Conservation (phyloP, 2,329 filamentous ascomycete genomes). For the Furcasterigmium furcatum region DNA sequence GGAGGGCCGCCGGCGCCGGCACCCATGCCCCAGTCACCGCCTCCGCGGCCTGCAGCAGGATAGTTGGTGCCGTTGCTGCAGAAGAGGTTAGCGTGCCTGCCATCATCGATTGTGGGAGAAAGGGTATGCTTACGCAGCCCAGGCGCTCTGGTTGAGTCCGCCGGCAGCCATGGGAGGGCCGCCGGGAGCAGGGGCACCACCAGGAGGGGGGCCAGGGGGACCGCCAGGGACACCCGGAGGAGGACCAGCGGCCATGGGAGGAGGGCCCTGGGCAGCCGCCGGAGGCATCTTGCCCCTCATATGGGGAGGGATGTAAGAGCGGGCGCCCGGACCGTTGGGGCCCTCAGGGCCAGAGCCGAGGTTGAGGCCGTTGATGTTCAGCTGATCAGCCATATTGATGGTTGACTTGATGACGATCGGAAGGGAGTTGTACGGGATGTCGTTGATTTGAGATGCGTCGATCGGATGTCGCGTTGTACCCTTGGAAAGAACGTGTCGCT, state of each 20-base stretch:
- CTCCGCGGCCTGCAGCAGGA: constrained; percentile 15
- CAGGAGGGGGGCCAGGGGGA: constrained; percentile 27
- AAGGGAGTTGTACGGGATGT: constrained; percentile 4
- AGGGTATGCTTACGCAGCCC: constrained; percentile 43
- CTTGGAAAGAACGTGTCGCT: constrained; percentile 22
- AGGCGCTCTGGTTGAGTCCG: constrained; percentile 49
- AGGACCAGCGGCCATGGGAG: constrained; percentile 3
- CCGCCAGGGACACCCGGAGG: neutral
- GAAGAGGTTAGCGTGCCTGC: neutral
- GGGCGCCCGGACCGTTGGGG: neutral
- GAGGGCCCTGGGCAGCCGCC: constrained; percentile 21
- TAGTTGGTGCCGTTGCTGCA: constrained; percentile 27
- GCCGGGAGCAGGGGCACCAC: no score
- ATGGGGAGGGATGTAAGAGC: constrained; percentile 84
- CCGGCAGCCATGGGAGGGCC: constrained; percentile 19
- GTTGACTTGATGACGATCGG: constrained; percentile 16
- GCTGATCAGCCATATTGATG: constrained; percentile 73
- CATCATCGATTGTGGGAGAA: neutral
- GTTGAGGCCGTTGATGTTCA: constrained; percentile 76
- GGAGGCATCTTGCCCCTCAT: constrained; percentile 60
- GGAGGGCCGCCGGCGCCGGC: constrained; percentile 19
- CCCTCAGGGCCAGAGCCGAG: constrained; percentile 44
- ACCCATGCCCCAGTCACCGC: constrained; percentile 16
- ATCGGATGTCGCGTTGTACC: constrained; percentile 14
- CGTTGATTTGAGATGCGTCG: constrained; percentile 1